phyloP scores from a whole-genome alignment of 306 rosid genomes.

The Rosa rugosa region DNA sequence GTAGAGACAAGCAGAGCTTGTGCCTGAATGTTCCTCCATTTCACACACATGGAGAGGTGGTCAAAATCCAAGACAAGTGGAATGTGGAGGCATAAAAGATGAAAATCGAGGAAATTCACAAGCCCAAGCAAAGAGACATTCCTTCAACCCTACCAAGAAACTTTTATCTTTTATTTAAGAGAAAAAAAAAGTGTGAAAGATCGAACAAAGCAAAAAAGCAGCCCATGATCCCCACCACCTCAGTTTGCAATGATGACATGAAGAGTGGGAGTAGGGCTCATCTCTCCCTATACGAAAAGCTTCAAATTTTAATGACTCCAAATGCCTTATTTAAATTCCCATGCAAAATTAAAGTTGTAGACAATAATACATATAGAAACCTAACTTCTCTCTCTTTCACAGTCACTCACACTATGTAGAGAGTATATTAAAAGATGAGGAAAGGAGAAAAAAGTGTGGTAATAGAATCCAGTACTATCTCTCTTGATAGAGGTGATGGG shows the following conservation, averaged over 20 bases:
- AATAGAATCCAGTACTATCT: slow-evolving; percentile 72
- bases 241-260: slow-evolving; percentile 57
- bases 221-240: slow-evolving; percentile 51
- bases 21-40: slow-evolving; percentile 24
- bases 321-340: slow-evolving; percentile 40
- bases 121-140: slow-evolving; percentile 56
- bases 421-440: slow-evolving; percentile 33
- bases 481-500: slow-evolving; percentile 81
- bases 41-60: slow-evolving; percentile 24
- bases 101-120: slow-evolving; percentile 37
- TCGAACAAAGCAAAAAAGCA: slow-evolving; percentile 47
- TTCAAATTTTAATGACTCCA: slow-evolving; percentile 34
- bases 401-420: neutral
- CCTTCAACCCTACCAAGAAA: slow-evolving; percentile 48
- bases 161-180: neutral
- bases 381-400: neutral
- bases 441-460: slow-evolving; percentile 51
- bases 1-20: slow-evolving; percentile 21
- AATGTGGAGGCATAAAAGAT: slow-evolving; percentile 33
- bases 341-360: slow-evolving; percentile 42
- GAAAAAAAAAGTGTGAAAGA: slow-evolving; percentile 11
- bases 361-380: neutral
- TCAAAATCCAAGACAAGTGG: slow-evolving; percentile 43
- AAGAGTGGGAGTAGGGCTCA: slow-evolving; percentile 55
- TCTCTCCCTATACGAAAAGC: slow-evolving; percentile 23